Base-by-base conservation (phyloP, 2,329 filamentous ascomycete genomes). In the Trichoderma koningiopsis region DNA sequence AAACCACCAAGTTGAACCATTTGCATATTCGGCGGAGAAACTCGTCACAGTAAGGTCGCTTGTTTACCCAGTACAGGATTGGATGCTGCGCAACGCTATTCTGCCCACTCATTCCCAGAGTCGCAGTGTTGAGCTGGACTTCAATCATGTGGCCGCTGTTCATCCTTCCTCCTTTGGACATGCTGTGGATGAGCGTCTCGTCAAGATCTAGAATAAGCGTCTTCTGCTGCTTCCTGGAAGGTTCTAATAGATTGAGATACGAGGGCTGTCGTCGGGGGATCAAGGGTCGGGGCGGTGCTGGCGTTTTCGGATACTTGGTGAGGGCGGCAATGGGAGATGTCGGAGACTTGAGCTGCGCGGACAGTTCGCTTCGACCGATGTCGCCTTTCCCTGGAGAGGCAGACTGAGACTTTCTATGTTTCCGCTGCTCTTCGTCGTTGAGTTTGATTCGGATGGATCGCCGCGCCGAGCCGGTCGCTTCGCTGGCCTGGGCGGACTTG, bases 61-160 rank as follows among this genome's bases (percentile, higher is more conserved):
- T 98, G 83, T 99, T 96, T 63, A 99, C 96, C 84, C 97, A 99
- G 83, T 99, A 99, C 71, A 99, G 82, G 73, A 99, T 98, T 0
- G 96, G 96, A 77, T 99, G 94, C 77, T 97, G 95, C 52, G 94
- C 93, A 58, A 77, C 77, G 27, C 75, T 76, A 8, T 92, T 93
- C 73, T 89, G 87, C 31, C 91, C 89, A 37, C 88, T 89, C 59
- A 88, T 87, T 67, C 88, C 90, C 56, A 93, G 87, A 68, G 88
- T 82, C 71, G 89, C 89, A 69, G 90, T 90, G 78, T 92, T 92
- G 71, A 97, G 86, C 75, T 94, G 94, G 72, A 99, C 96, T 82
- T 99, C 96, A 64, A 99, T 94, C 96, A 99, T 99, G 81, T 99
- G 96, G 22, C 96, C 96, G 24, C 93, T 95, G 75, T 93, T 95